Evolutionary conservation across 805 yeast species (phyloP).

Genomic region (Pichia phayaonensis): DNA sequence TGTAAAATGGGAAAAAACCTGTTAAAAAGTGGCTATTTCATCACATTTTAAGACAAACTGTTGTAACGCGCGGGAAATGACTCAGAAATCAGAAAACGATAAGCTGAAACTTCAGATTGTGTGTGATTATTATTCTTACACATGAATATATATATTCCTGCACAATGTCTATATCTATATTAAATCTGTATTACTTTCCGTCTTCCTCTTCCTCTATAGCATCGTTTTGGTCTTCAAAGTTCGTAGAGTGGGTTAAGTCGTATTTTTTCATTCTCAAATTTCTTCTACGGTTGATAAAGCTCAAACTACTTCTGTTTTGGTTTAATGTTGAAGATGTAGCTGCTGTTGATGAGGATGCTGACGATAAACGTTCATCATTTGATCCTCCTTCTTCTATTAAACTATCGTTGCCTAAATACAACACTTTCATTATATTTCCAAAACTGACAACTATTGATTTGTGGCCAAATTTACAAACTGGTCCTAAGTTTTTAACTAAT

Average conservation of each 20-base stretch:
- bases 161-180: neutral
- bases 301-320: constrained; percentile 23
- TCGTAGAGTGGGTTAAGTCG: constrained; percentile 31
- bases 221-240: constrained; percentile 22
- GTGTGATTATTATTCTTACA: no score
- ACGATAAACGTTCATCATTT: constrained; percentile 30
- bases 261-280: constrained; percentile 29
- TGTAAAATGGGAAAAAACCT: no score
- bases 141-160: no score
- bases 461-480: constrained; percentile 65
- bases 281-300: constrained; percentile 31
- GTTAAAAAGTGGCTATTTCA: neutral
- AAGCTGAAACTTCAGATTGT: no score
- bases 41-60: neutral
- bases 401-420: constrained; percentile 72
- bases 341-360: neutral
- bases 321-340: neutral
- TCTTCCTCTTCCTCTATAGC: neutral
- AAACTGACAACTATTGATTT: constrained; percentile 69
- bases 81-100: neutral
- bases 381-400: constrained; percentile 53
- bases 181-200: neutral
- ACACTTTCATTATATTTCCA: constrained; percentile 64
- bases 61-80: neutral
- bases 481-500: constrained; percentile 49